Conservation (phyloP, 148 eudicot species). For the Amaranthus cruentus region DNA sequence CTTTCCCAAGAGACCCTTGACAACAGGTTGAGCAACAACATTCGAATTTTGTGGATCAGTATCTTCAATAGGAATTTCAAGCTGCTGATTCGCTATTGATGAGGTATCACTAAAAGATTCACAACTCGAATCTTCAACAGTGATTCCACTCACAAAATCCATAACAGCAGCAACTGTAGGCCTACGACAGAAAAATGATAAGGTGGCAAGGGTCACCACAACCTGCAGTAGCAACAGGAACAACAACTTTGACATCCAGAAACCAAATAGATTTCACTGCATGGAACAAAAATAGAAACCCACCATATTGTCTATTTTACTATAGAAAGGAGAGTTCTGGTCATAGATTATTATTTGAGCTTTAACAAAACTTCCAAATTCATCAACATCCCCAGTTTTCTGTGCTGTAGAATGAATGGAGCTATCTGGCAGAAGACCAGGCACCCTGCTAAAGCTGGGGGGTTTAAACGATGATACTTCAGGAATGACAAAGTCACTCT, state of each 20-base stretch:
- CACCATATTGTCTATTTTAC: slow-evolving; percentile 64
- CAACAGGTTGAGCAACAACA: slow-evolving; percentile 49
- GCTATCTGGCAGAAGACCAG: slow-evolving; percentile 64
- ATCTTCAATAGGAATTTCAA: slow-evolving; percentile 41
- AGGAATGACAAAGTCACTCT: slow-evolving; percentile 45
- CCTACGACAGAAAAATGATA: slow-evolving; percentile 89
- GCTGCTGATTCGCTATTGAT: slow-evolving; percentile 41
- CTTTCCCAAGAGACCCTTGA: slow-evolving; percentile 77
- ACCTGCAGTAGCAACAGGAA: slow-evolving; percentile 47
- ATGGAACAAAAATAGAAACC: slow-evolving; percentile 19
- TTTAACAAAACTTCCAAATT: slow-evolving; percentile 82
- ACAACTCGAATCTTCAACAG: slow-evolving; percentile 44
- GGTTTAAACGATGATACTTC: slow-evolving; percentile 44
- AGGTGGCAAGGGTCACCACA: slow-evolving; percentile 83
- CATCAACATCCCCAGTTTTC: slow-evolving; percentile 35
- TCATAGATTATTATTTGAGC: slow-evolving; percentile 85
- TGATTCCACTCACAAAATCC: slow-evolving; percentile 75
- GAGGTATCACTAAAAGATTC: slow-evolving; percentile 56
- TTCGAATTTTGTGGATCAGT: slow-evolving; percentile 36
- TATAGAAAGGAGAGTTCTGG: slow-evolving; percentile 69
- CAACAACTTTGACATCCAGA: slow-evolving; percentile 9
- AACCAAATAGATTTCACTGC: slow-evolving; percentile 4
- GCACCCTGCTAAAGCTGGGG: slow-evolving; percentile 61
- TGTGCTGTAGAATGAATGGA: slow-evolving; percentile 34
- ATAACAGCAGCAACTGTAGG: slow-evolving; percentile 78